Conservation (phyloP, 192 early-diverging fungal genomes). For the Pilobolus umbonatus region DNA sequence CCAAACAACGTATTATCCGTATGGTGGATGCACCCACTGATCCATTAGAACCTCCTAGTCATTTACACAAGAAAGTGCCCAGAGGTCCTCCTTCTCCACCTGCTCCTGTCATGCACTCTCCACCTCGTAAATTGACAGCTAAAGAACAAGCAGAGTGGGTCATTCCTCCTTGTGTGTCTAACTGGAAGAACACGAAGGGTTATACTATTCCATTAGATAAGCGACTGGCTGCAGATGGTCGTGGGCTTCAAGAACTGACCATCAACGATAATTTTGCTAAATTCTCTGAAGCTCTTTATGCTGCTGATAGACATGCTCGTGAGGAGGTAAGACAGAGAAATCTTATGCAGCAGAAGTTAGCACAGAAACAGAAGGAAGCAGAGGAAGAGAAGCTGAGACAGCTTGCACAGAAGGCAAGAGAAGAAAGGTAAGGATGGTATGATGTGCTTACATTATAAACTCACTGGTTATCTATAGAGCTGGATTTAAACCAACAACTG, state of each 20-base stretch:
- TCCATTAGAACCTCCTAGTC: constrained; percentile 93
- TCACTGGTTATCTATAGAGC: constrained; percentile 18
- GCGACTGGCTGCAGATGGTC: constrained; percentile 93
- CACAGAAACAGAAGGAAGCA: constrained; percentile 89
- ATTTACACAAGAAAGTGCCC: constrained; percentile 90
- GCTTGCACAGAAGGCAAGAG: constrained; percentile 91
- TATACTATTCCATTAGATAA: constrained; percentile 99
- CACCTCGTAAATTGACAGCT: constrained; percentile 92
- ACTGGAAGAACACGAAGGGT: constrained; percentile 99
- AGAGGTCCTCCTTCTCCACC: constrained; percentile 84
- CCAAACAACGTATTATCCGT: constrained; percentile 84
- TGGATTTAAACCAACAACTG: constrained; percentile 30
- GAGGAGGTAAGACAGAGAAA: constrained; percentile 90
- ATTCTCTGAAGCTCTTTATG: constrained; percentile 87
- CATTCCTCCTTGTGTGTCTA: constrained; percentile 98
- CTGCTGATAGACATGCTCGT: constrained; percentile 90
- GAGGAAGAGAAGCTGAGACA: constrained; percentile 87
- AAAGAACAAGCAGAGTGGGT: constrained; percentile 97
- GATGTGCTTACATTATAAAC: too few relatives aligned
- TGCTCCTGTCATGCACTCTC: constrained; percentile 97
- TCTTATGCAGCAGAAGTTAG: constrained; percentile 87
- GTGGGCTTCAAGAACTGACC: constrained; percentile 82
- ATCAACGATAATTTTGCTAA: constrained; percentile 98
- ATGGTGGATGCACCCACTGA: constrained; percentile 95
- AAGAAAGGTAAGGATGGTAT: too few relatives aligned